A percentile compares a stretch with the other conserved stretches of the same genome.
Evolutionary conservation across 2,329 filamentous ascomycete genomes (phyloP).

Genomic region (Colletotrichum trifolii): DNA sequence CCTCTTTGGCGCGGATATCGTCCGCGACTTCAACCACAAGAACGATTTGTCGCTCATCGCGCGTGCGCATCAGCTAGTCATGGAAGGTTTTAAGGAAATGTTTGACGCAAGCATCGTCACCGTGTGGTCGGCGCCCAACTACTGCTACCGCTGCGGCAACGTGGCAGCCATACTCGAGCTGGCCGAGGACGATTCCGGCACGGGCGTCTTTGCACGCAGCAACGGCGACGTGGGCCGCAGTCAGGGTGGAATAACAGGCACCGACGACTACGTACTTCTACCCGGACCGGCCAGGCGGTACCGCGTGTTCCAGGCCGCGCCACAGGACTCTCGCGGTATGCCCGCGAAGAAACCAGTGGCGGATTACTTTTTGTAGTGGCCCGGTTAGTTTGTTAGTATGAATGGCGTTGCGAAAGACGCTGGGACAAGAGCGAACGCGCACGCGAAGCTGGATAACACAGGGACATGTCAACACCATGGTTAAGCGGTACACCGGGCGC

Average conservation of each 20-base stretch:
- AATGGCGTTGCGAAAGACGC: background rate
- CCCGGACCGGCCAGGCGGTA: conserved; percentile 88
- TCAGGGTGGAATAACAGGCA: conserved; percentile 54
- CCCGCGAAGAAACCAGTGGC: conserved; percentile 98
- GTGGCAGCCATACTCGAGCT: conserved; percentile 95
- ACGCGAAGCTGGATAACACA: background rate
- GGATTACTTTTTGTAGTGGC: conserved; percentile 85
- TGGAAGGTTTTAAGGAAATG: conserved; percentile 99
- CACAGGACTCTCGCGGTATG: conserved; percentile 96
- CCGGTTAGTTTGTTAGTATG: conserved; percentile 36
- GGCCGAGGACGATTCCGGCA: conserved; percentile 84
- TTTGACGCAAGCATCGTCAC: conserved; percentile 96
- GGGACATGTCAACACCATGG: conserved; percentile 5
- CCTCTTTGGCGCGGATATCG: conserved; percentile 94
- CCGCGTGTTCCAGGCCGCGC: conserved; percentile 94
- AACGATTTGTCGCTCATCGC: conserved; percentile 95
- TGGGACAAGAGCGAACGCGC: background rate
- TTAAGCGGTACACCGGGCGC: conserved; percentile 6
- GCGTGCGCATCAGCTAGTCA: conserved; percentile 95
- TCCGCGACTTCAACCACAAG: conserved; percentile 93
- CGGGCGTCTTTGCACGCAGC: conserved; percentile 75
- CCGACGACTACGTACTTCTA: conserved; percentile 32
- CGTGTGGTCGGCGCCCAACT: conserved; percentile 98
- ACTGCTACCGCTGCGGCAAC: conserved; percentile 96
- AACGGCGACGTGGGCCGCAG: conserved; percentile 76